Evolutionary conservation across 2,329 filamentous ascomycete genomes (phyloP).

Genomic region (Plenodomus lindquistii): DNA sequence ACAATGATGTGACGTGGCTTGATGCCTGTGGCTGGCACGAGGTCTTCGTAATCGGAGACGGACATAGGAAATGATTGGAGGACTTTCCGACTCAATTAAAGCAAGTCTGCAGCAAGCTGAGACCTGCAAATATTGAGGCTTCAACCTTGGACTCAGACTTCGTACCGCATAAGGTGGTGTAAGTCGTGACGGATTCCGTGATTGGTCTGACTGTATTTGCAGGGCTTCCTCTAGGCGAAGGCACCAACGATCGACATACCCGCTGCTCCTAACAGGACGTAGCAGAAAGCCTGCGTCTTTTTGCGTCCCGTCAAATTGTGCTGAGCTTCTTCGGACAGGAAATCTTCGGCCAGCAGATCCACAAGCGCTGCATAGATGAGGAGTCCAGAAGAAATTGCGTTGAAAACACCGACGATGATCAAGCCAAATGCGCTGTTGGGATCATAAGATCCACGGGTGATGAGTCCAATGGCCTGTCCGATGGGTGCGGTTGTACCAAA

Average conservation of each 20-base stretch:
- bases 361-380: conserved; percentile 66
- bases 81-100: neutral
- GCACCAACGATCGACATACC: conserved; percentile 45
- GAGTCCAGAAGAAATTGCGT: conserved; percentile 66
- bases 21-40: neutral
- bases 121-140: neutral
- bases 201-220: neutral
- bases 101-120: neutral
- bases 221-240: conserved; percentile 25
- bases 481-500: conserved; percentile 68
- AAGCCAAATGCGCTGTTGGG: conserved; percentile 66
- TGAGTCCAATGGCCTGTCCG: conserved; percentile 66
- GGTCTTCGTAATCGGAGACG: neutral
- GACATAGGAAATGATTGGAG: neutral
- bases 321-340: conserved; percentile 57
- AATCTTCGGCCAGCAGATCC: conserved; percentile 67
- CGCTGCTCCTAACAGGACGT: conserved; percentile 43
- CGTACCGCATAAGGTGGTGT: neutral
- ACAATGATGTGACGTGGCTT: conserved; percentile 3
- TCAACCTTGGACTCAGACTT: neutral
- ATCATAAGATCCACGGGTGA: conserved; percentile 62
- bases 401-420: conserved; percentile 67
- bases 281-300: conserved; percentile 58
- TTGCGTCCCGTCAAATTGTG: conserved; percentile 56
- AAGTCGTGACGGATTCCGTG: conserved; percentile 1